Evolutionary conservation across 768 basidiomycete species (phyloP), one percentile per base, ranked within the genome.

Genomic region (Collybia sp.): DNA sequence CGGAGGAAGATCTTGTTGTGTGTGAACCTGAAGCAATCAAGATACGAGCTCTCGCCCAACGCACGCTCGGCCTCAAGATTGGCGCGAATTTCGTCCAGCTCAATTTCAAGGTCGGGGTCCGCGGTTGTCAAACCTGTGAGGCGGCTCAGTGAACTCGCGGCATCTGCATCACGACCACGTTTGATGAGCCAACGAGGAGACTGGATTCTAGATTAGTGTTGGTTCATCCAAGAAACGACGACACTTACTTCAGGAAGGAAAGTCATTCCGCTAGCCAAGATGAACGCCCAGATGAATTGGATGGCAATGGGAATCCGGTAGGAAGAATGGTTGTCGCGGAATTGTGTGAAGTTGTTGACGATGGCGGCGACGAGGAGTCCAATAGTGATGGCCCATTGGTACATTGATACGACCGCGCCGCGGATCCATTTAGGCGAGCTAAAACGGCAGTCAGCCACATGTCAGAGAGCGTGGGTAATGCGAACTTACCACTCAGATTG

Each of bases 101-200:
- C 81, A 43, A 73, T 59, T 42, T 76, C 73, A 46, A 84, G 73
- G 51, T 77, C 76, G 15, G 73, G 66, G 19, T 55, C 53, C 46
- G 76, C 71, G 43, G 69, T 63, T n/a, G 69, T 54, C 16, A 75
- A 62, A 35, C 77, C 72, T 31, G 79, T 80, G 42, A 94, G 80
- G 45, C 83, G 83, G 17, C 73, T 64, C 44, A 93, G 71, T n/a
- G 85, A 59, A 5, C 61, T 53, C 39, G 71, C 71, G 18, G 89
- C 91, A 11, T 71, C 69, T 6, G 71, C 82, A 48, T 83, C 72
- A 37, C 69, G 66, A 35, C 80, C 83, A 30, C 76, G 75, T 71
- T 84, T 85, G 65, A 93, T 72, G 35, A 85, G 73, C 74, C 76
- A 93, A 58, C 88, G 85, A 18, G 88, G 89, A 30, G 85, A 85